Evolutionary conservation across 2,329 filamentous ascomycete species (phyloP).

Genomic region (Stagonosporopsis chrysanthemi): DNA sequence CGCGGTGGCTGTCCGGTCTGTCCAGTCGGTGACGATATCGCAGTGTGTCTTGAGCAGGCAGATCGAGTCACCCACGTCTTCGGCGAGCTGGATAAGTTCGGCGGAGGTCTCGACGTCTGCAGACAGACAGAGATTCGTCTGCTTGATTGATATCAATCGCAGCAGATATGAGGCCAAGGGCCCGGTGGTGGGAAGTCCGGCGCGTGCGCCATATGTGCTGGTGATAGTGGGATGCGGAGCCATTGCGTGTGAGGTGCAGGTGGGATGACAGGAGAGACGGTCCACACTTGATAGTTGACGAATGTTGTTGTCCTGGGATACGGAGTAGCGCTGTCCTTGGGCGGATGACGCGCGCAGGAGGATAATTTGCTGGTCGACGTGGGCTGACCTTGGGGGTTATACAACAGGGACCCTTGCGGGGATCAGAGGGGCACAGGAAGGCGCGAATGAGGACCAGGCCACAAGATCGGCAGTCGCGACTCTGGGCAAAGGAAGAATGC

Average conservation of each 20-base stretch:
- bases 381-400: conserved; percentile 12
- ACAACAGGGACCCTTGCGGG: conserved; percentile 12
- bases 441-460: conserved; percentile 9
- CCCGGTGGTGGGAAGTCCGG: conserved; percentile 51
- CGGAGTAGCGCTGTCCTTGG: neutral
- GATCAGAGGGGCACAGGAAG: conserved; percentile 17
- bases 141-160: conserved; percentile 58
- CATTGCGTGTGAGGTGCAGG: conserved; percentile 35
- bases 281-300: conserved; percentile 5
- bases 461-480: conserved; percentile 15
- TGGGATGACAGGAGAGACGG: conserved; percentile 5
- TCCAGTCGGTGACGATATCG: conserved; percentile 69
- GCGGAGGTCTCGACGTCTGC: conserved; percentile 65
- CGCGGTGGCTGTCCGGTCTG: conserved; percentile 60
- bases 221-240: conserved; percentile 43
- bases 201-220: conserved; percentile 56
- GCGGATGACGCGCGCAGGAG: conserved; percentile 12
- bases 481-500: neutral
- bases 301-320: conserved; percentile 8
- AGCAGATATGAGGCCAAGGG: conserved; percentile 59
- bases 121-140: conserved; percentile 62
- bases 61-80: conserved; percentile 67
- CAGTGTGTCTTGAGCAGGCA: conserved; percentile 68
- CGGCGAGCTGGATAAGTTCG: conserved; percentile 63
- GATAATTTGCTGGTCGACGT: conserved; percentile 19